Evolutionary conservation across 768 basidiomycete genomes (phyloP).

Genomic region (Cytidiella melzeri): DNA sequence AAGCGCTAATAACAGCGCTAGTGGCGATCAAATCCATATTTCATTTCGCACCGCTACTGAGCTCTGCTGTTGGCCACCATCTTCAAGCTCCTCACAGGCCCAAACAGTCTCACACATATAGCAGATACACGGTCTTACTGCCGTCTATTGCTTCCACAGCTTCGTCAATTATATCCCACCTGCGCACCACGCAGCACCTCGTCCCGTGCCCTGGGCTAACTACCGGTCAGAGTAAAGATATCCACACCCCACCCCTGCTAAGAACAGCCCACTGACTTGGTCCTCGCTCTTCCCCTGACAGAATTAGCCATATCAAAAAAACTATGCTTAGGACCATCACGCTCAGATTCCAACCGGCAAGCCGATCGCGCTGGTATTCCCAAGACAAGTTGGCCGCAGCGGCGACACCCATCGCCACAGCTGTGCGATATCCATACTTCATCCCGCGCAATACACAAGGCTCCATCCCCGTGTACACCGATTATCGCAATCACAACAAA

Average conservation of each 20-base stretch:
- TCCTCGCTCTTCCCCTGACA: too few species aligned
- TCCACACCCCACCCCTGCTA: conserved; percentile 8
- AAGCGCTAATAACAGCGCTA: too few species aligned
- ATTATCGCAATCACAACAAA: conserved; percentile 63
- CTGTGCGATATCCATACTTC: conserved; percentile 37
- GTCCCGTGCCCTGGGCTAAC: neutral
- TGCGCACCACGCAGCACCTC: neutral
- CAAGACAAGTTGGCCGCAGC: conserved; percentile 4
- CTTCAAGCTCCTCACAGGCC: neutral
- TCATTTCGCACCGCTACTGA: too few species aligned
- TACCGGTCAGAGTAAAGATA: neutral
- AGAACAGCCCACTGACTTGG: neutral
- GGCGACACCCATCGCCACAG: conserved; percentile 3
- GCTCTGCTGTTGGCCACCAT: too few species aligned
- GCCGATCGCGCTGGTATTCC: conserved; percentile 14
- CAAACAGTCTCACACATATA: neutral
- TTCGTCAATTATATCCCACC: neutral
- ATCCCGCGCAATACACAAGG: conserved; percentile 63
- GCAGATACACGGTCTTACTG: neutral
- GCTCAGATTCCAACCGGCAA: conserved; percentile 10
- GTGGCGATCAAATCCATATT: too few species aligned
- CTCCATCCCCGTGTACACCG: conserved; percentile 69
- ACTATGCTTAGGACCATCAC: conserved; percentile 7
- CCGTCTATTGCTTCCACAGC: neutral
- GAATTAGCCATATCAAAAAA: neutral